phyloP scores from a whole-genome alignment of 1,139 yeast genomes.

The Yamadazyma siamensis region DNA sequence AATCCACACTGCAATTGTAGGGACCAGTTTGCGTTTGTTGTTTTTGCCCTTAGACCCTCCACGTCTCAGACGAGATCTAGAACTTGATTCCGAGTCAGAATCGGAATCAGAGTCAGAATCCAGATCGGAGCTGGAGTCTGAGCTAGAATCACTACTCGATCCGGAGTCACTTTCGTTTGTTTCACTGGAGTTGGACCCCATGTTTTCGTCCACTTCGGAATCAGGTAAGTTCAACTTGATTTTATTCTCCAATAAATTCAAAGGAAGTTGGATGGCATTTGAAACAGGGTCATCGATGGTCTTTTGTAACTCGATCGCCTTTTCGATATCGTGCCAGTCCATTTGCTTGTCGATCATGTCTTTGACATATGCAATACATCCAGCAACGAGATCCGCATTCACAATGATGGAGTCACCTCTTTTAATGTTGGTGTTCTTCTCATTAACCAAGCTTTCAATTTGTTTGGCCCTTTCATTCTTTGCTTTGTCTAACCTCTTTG shows the following conservation, averaged over 20 bases:
- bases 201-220: constrained; percentile 21
- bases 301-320: constrained; percentile 68
- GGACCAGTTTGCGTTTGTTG: constrained; percentile 13
- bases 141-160: constrained; percentile 24
- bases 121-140: constrained; percentile 22
- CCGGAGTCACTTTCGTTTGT: constrained; percentile 27
- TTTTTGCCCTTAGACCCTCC: too few relatives aligned
- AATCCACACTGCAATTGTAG: constrained; percentile 49
- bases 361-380: constrained; percentile 67
- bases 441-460: constrained; percentile 60
- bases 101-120: constrained; percentile 25
- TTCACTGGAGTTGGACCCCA: constrained; percentile 14
- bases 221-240: constrained; percentile 60
- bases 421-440: constrained; percentile 60
- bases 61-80: constrained; percentile 6
- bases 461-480: constrained; percentile 69
- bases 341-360: constrained; percentile 72
- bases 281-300: constrained; percentile 65
- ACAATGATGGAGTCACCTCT: constrained; percentile 74
- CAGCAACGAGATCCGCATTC: constrained; percentile 68
- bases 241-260: constrained; percentile 68
- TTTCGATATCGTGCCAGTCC: constrained; percentile 93
- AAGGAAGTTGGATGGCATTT: constrained; percentile 57
- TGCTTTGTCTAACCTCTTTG: constrained; percentile 71
- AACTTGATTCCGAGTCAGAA: constrained; percentile 23